phyloP scores from a whole-genome alignment of 1,284 basidiomycete genomes.

The Tremellales sp. region DNA sequence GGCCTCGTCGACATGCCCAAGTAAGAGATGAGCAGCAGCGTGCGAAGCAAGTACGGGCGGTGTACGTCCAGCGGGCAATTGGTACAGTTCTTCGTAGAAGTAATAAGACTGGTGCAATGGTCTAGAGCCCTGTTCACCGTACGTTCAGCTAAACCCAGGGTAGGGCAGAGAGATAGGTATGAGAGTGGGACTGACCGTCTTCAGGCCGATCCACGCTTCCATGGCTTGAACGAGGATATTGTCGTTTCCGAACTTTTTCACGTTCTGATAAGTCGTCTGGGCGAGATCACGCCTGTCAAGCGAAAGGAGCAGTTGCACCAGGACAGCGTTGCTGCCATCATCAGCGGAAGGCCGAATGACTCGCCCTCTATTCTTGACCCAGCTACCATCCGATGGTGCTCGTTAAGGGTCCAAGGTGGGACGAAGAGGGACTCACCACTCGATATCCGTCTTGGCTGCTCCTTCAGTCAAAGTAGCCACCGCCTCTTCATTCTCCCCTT shows the following conservation, averaged over 20 bases:
- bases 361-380: too few relatives aligned
- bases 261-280: constrained; percentile 72
- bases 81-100: constrained; percentile 88
- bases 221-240: constrained; percentile 82
- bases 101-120: constrained; percentile 62
- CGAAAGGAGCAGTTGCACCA: constrained; percentile 78
- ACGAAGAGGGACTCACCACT: constrained; percentile 63
- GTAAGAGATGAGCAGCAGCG: constrained; percentile 74
- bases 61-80: constrained; percentile 70
- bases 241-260: constrained; percentile 82
- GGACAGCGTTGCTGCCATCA: constrained; percentile 63
- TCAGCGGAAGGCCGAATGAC: too few relatives aligned
- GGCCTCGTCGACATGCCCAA: constrained; percentile 75
- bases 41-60: constrained; percentile 72
- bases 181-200: constrained; percentile 57
- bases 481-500: constrained; percentile 83
- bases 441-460: constrained; percentile 68
- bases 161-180: neutral
- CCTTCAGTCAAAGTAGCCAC: constrained; percentile 74
- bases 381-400: too few relatives aligned
- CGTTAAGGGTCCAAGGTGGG: too few relatives aligned
- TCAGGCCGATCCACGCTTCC: constrained; percentile 79
- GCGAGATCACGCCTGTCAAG: constrained; percentile 80
- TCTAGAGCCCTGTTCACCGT: constrained; percentile 50
- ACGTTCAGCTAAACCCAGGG: neutral